Evolutionary conservation across 1,284 basidiomycete species (phyloP).

Genomic region (Sutorius eximius): DNA sequence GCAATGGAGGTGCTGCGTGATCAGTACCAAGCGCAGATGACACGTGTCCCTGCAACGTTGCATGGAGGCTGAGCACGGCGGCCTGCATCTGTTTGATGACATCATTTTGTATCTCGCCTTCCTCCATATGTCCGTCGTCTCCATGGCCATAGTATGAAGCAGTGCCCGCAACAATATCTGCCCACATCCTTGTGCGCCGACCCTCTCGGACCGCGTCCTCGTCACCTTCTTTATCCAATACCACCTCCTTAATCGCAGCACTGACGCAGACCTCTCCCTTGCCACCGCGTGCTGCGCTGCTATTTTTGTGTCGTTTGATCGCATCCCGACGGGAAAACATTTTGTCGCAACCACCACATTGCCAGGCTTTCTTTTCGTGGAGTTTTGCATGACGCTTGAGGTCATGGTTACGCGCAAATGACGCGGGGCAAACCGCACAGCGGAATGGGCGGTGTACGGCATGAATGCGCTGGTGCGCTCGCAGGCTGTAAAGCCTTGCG

Average conservation of each 20-base stretch:
- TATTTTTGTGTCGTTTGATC: conserved; percentile 70
- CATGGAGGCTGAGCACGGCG: conserved; percentile 56
- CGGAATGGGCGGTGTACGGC: conserved; percentile 61
- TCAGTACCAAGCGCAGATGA: conserved; percentile 51
- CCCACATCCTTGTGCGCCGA: conserved; percentile 61
- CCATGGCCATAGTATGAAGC: conserved; percentile 30
- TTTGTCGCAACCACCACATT: conserved; percentile 68
- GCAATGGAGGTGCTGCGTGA: conserved; percentile 33
- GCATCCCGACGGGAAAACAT: conserved; percentile 74
- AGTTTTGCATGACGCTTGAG: conserved; percentile 68
- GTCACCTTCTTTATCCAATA: conserved; percentile 52
- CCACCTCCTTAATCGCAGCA: conserved; percentile 59
- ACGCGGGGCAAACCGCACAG: conserved; percentile 63
- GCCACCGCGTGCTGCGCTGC: conserved; percentile 45
- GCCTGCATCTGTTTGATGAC: conserved; percentile 53
- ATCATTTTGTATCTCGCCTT: conserved; percentile 59
- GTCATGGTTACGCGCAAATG: conserved; percentile 74
- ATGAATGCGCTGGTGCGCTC: conserved; percentile 65
- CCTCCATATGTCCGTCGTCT: conserved; percentile 46
- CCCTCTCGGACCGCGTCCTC: conserved; percentile 53
- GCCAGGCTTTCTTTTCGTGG: conserved; percentile 68
- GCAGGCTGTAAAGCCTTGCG: conserved; percentile 62
- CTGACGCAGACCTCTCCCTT: conserved; percentile 51
- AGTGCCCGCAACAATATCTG: conserved; percentile 48
- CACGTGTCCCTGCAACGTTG: conserved; percentile 58